Conservation (phyloP, 345 rosid species). For the Camelina neglecta region DNA sequence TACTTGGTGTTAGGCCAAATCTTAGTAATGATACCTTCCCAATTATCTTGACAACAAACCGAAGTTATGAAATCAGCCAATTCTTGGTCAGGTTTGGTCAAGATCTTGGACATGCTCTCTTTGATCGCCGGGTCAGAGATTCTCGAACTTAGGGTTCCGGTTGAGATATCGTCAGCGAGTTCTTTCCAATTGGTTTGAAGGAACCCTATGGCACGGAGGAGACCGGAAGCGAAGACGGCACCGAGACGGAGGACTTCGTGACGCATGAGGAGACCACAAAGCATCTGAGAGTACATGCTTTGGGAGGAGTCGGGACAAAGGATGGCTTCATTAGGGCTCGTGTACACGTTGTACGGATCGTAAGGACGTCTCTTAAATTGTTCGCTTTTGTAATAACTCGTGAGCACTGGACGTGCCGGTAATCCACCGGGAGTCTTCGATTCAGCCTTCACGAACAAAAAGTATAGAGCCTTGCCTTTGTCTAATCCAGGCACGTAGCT, state of each 20-base stretch:
- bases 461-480: slow-evolving; percentile 82
- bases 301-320: slow-evolving; percentile 85
- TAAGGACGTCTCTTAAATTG: slow-evolving; percentile 71
- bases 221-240: slow-evolving; percentile 90
- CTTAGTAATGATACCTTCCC: slow-evolving; percentile 72
- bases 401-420: slow-evolving; percentile 86
- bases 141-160: slow-evolving; percentile 64
- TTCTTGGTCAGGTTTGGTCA: slow-evolving; percentile 58
- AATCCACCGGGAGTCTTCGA: slow-evolving; percentile 84
- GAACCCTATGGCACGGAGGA: slow-evolving; percentile 77
- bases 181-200: slow-evolving; percentile 71
- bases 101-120: slow-evolving; percentile 51
- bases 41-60: slow-evolving; percentile 58
- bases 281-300: slow-evolving; percentile 94
- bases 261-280: slow-evolving; percentile 76
- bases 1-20: slow-evolving; percentile 92
- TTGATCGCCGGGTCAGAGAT: slow-evolving; percentile 57
- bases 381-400: slow-evolving; percentile 85
- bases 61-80: slow-evolving; percentile 57
- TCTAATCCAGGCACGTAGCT: slow-evolving; percentile 79
- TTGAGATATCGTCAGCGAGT: slow-evolving; percentile 57
- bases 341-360: slow-evolving; percentile 77
- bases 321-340: slow-evolving; percentile 86
- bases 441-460: slow-evolving; percentile 78
- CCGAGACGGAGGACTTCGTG: slow-evolving; percentile 84